phyloP scores from a whole-genome alignment of 768 basidiomycete genomes.

The Suillus fuscotomentosus region DNA sequence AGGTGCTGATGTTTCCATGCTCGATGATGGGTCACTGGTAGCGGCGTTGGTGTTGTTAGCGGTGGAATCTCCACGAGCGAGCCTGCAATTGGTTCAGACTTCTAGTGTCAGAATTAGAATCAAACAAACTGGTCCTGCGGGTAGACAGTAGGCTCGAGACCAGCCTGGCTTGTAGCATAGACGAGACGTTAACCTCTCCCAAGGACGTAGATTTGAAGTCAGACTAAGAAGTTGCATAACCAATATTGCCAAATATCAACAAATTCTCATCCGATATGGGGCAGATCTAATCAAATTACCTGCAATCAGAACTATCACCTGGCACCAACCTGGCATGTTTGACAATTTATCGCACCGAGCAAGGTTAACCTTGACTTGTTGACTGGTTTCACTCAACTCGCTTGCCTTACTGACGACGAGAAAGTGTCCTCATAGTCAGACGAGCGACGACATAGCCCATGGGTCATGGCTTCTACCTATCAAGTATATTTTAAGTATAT shows the following conservation, averaged over 20 bases:
- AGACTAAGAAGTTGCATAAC: neutral
- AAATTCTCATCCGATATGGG: neutral
- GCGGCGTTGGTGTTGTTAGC: neutral
- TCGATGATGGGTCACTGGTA: neutral
- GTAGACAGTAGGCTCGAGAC: neutral
- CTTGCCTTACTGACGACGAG: no score
- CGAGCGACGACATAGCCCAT: no score
- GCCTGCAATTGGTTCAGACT: neutral
- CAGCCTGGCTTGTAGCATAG: neutral
- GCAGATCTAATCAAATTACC: no score
- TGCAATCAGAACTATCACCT: no score
- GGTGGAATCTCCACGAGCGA: neutral
- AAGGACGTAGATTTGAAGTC: neutral
- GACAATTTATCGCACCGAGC: no score
- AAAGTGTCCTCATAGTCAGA: no score
- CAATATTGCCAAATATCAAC: neutral
- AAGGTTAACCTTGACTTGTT: no score
- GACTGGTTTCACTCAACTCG: no score
- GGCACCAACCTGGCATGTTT: no score
- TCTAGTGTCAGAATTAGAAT: neutral
- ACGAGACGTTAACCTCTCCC: neutral
- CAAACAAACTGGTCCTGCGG: neutral
- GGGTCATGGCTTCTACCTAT: neutral
- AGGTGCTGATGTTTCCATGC: neutral
- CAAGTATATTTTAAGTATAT: neutral